phyloP scores from a whole-genome alignment of 1,284 basidiomycete species.

The Erythrobasidium hasegawianum region DNA sequence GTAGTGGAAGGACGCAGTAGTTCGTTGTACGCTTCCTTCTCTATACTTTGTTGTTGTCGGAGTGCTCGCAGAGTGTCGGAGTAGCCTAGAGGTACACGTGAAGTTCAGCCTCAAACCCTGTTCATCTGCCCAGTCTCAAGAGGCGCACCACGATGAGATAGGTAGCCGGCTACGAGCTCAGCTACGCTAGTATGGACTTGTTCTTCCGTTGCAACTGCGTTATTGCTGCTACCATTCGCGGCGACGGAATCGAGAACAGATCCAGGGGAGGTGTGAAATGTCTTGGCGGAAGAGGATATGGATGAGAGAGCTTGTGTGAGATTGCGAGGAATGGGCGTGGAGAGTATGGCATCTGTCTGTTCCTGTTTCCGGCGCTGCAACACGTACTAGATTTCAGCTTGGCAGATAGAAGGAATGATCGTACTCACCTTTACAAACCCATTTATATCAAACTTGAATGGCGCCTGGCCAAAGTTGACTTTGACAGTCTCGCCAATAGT shows the following conservation, averaged over 20 bases:
- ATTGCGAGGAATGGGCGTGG: conserved; percentile 3
- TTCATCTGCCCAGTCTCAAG: no score
- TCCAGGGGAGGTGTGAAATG: no score
- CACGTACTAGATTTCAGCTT: neutral
- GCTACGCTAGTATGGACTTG: conserved; percentile 48
- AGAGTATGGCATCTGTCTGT: conserved; percentile 2
- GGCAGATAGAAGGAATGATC: neutral
- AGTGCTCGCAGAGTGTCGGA: conserved; percentile 64
- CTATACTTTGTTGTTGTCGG: conserved; percentile 54
- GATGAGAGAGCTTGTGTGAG: conserved; percentile 11
- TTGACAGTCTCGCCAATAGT: conserved; percentile 66
- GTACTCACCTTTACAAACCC: conserved; percentile 33
- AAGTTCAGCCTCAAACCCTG: no score
- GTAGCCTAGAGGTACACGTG: conserved; percentile 62
- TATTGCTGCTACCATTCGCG: no score
- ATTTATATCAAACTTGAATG: conserved; percentile 83
- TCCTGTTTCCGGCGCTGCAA: conserved; percentile 21
- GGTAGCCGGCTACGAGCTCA: conserved; percentile 72
- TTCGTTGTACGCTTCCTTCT: conserved; percentile 34
- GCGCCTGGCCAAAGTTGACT: conserved; percentile 78
- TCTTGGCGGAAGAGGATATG: neutral
- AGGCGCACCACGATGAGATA: conserved; percentile 61
- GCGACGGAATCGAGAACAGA: no score
- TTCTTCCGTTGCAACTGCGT: neutral
- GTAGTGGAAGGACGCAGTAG: neutral